Evolutionary conservation across 257 asterid genomes (phyloP), one percentile per base, ranked within the genome.

Genomic region (Misopates orontium): DNA sequence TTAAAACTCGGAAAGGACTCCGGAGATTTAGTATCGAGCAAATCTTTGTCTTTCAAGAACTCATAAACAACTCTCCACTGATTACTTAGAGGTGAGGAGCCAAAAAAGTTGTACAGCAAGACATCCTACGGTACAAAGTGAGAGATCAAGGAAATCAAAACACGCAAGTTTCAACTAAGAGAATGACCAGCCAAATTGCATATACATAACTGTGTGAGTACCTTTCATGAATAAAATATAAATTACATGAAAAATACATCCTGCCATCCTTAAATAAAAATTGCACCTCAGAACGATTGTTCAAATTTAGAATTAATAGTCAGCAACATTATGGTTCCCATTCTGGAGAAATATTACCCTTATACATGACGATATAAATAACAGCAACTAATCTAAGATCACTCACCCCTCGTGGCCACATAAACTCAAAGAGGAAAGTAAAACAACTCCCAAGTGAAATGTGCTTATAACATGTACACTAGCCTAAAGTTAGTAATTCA

Each of bases 11-110:
- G 85, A 74, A 71, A 85, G 32, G 82, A 72, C 70, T 51, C 58
- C 0, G 62, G 72, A 69, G 67, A 67, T 47, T 52, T 67, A 1
- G 68, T 39, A 59, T 83, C 85, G 1, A 79, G 84, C 53, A 78
- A 73, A 52, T 71, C 77, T 45, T 62, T 75, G 40, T 75, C 75
- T 40, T 82, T 71, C 85, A 83, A 57, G 74, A 63, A 87, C 64
- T 81, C 87, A 22, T 85, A 85, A 4, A 85, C 70, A 31, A 85
- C 87, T 71, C 88, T 79, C 96, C 96, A 87, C n/a, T 87, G 85
- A 59, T 72, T 75, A 21, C 68, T 69, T 72, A 83, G 50, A n/a
- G 87, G 93, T 9, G 93, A 85, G 1, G 93, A 81, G 24, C 90
- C 78, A 17, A 88, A 83, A 68, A 88, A 85, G 61, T 88, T 83